Conservation (phyloP, 139 green algal genomes). For the Coelastrella sp. region DNA sequence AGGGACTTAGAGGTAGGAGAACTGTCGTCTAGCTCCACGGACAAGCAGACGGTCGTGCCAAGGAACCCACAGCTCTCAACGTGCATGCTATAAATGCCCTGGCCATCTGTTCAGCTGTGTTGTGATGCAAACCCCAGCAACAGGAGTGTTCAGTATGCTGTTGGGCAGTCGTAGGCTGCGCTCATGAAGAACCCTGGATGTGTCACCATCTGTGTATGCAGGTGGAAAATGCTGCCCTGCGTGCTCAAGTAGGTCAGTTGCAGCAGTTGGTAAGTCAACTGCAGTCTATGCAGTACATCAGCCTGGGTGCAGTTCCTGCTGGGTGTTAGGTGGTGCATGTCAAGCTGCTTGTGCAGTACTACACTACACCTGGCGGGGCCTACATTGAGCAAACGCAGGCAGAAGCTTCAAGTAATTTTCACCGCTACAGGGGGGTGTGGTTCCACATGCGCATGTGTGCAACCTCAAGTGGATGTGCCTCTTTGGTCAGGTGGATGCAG, state of each 20-base stretch:
- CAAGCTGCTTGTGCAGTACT: neutral
- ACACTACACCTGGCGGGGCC: neutral
- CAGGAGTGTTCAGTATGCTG: neutral
- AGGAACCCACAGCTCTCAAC: neutral
- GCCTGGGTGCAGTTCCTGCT: neutral
- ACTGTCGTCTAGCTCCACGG: too few relatives aligned
- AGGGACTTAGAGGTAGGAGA: conserved; percentile 39
- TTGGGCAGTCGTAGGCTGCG: neutral
- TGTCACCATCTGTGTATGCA: neutral
- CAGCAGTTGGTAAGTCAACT: conserved; percentile 7
- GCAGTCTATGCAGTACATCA: conserved; percentile 25
- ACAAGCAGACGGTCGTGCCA: too few relatives aligned
- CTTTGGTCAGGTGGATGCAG: too few relatives aligned
- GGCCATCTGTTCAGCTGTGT: neutral
- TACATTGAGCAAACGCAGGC: neutral
- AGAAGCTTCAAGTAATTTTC: neutral
- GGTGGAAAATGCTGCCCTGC: conserved; percentile 34
- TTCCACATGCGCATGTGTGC: neutral
- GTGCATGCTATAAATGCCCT: neutral
- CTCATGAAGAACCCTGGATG: neutral
- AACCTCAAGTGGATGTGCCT: too few relatives aligned
- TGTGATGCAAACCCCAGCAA: neutral
- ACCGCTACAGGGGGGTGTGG: neutral
- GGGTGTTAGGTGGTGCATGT: neutral
- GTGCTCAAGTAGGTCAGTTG: conserved; percentile 20